A percentile compares a stretch with the other conserved stretches of the same genome.
phyloP scores from a whole-genome alignment of 768 basidiomycete genomes.

The Amanita fuliginea region DNA sequence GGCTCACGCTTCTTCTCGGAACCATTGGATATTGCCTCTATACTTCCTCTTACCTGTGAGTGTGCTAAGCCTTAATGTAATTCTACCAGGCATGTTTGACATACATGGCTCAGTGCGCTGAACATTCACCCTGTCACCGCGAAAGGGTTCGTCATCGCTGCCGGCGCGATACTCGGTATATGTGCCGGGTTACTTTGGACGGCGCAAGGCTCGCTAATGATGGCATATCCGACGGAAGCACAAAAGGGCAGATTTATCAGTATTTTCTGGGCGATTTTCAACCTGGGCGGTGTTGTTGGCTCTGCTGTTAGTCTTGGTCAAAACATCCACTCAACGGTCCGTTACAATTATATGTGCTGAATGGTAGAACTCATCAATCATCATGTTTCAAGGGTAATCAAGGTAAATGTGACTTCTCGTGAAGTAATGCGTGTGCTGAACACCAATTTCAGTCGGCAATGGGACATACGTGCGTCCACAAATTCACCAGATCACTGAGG shows the following conservation, averaged over 20 bases:
- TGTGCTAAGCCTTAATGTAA: not conserved
- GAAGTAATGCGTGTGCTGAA: not conserved
- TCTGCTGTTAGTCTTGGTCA: conserved; percentile 63
- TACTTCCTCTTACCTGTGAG: conserved; percentile 59
- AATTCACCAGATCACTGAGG: not conserved
- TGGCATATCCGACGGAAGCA: conserved; percentile 71
- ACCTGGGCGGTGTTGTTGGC: conserved; percentile 71
- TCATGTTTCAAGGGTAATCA: not conserved
- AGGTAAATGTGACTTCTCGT: not conserved
- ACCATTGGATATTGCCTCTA: conserved; percentile 69
- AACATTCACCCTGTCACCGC: conserved; percentile 56
- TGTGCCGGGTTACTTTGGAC: conserved; percentile 72
- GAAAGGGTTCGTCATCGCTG: conserved; percentile 52
- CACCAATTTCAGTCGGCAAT: conserved; percentile 38
- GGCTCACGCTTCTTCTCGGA: conserved; percentile 63
- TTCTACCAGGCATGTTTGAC: not conserved
- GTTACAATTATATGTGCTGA: not conserved
- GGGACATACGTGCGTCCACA: conserved; percentile 55
- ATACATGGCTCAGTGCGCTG: conserved; percentile 33
- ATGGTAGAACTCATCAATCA: not conserved
- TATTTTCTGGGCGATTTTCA: conserved; percentile 81
- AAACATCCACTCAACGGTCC: conserved; percentile 47
- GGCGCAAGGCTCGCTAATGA: conserved; percentile 76
- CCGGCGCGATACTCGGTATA: conserved; percentile 65
- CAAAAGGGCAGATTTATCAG: conserved; percentile 73